A percentile compares a stretch with the other conserved stretches of the same genome.
These are phyloP conservation scores for Hanseniaspora mollemarum DNA, from an alignment of 805 yeast genomes.

Conservation along the genomic window DNA sequence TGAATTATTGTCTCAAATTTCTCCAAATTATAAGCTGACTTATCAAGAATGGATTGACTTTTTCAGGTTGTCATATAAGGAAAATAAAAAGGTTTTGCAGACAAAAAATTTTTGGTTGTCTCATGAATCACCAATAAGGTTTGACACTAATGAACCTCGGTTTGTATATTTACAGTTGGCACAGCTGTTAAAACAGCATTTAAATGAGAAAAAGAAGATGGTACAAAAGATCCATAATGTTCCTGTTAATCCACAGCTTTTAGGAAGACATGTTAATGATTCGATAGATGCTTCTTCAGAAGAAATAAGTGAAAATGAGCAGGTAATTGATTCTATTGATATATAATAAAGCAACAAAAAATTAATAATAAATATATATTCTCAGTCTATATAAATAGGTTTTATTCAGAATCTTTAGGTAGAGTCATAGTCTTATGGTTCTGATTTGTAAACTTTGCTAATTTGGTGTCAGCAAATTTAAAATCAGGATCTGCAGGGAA, in stretches of 20 bases:
- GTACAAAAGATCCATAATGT: background rate
- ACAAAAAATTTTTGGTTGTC: constrained; percentile 48
- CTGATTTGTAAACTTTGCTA: constrained; percentile 43
- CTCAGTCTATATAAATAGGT: background rate
- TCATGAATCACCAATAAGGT: constrained; percentile 53
- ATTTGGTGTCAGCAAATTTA: constrained; percentile 42
- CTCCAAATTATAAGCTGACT: constrained; percentile 20
- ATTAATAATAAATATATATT: background rate
- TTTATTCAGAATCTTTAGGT: background rate
- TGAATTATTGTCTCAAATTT: constrained; percentile 20
- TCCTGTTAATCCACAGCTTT: background rate
- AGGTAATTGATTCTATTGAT: background rate
- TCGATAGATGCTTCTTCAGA: background rate
- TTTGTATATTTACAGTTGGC: constrained; percentile 38
- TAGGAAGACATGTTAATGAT: background rate
- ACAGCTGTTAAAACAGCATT: background rate
- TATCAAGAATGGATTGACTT: constrained; percentile 24
- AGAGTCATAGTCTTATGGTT: constrained; percentile 28
- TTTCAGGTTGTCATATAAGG: constrained; percentile 18
- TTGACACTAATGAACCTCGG: constrained; percentile 58
- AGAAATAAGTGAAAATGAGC: background rate
- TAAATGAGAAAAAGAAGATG: background rate
- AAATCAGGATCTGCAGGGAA: constrained; percentile 35
- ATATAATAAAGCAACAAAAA: background rate
- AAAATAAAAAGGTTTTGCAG: constrained; percentile 21